Percentiles rank a stretch among this genome's conserved stretches.
Evolutionary conservation across 75 land plant genomes (phyloP).

Genomic region (Pinus tabuliformis): DNA sequence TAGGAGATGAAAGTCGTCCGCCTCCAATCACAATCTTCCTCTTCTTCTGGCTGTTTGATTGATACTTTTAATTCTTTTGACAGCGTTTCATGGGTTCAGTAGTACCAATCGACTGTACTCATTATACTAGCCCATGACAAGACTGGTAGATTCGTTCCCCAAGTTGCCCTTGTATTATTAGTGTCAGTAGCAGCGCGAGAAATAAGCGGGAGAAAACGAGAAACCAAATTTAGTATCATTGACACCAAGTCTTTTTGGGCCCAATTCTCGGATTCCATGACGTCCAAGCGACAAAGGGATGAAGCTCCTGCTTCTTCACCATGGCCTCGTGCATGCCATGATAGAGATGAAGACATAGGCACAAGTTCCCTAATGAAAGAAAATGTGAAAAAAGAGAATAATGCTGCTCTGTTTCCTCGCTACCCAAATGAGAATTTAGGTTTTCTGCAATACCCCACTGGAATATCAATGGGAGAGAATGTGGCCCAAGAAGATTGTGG

Average conservation of each 20-base stretch:
- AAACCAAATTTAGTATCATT: background rate
- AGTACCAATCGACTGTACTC: too few species aligned
- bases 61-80: too few species aligned
- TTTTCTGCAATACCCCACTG: background rate
- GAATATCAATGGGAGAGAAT: slow-evolving; percentile 4
- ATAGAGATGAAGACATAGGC: background rate
- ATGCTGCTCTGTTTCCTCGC: background rate
- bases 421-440: background rate
- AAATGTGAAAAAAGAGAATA: background rate
- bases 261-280: background rate
- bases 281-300: background rate
- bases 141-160: slow-evolving; percentile 4
- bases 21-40: too few species aligned
- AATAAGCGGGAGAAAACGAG: slow-evolving; percentile 8
- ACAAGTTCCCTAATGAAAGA: too few species aligned
- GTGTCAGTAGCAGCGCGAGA: background rate
- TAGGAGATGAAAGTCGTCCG: too few species aligned
- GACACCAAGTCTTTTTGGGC: background rate
- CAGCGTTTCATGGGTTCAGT: too few species aligned
- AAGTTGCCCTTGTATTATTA: background rate
- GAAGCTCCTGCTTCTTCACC: background rate
- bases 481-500: background rate
- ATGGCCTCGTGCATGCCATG: background rate
- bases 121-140: background rate
- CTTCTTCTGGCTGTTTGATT: too few species aligned